phyloP scores from a whole-genome alignment of 148 eudicot species.

The Dianthus caryophyllus region DNA sequence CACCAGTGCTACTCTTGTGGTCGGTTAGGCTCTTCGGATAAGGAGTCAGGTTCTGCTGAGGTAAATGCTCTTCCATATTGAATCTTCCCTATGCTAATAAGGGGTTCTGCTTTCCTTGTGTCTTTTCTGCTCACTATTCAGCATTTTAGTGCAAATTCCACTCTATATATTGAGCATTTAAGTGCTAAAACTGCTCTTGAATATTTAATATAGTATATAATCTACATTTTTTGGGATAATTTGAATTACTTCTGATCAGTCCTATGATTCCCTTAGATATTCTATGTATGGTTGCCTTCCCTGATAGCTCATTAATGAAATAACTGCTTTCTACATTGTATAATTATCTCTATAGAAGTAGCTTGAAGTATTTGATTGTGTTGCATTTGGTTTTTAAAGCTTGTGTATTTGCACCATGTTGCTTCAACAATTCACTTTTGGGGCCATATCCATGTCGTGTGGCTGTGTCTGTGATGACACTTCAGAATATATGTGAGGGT shows the following conservation, averaged over 20 bases:
- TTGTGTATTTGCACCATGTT: background rate
- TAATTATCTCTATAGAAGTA: background rate
- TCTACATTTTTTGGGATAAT: background rate
- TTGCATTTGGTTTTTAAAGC: background rate
- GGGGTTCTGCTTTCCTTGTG: constrained; percentile 6
- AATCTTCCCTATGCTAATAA: background rate
- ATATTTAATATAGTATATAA: background rate
- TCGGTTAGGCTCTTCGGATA: constrained; percentile 82
- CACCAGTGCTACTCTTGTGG: constrained; percentile 93
- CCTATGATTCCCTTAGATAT: background rate
- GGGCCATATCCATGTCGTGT: too few species aligned
- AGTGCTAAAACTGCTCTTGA: background rate
- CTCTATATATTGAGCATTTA: too few species aligned
- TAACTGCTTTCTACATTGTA: background rate
- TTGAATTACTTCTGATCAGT: background rate
- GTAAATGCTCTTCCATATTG: constrained; percentile 30
- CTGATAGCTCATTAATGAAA: background rate
- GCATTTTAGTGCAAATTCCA: background rate
- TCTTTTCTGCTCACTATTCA: background rate
- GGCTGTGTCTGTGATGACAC: too few species aligned
- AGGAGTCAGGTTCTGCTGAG: constrained; percentile 64
- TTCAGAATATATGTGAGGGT: too few species aligned
- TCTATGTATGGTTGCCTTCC: background rate
- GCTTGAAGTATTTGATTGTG: background rate
- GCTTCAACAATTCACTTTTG: too few species aligned